Evolutionary conservation across 2,329 filamentous ascomycete genomes (phyloP).

Genomic region (Scolecobasidium constrictum): DNA sequence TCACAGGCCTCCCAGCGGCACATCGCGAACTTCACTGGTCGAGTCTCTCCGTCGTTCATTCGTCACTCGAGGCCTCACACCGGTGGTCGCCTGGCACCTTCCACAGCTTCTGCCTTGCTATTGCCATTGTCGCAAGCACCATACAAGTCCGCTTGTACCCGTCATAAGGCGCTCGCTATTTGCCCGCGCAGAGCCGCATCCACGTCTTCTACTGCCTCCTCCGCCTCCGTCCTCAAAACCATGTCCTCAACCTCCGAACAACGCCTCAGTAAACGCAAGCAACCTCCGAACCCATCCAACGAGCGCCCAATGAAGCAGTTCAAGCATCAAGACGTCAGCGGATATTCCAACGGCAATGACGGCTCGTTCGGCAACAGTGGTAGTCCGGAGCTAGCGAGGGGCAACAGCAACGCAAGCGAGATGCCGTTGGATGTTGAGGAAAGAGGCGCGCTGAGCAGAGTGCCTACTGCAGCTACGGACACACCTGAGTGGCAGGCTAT

Average conservation of each 20-base stretch:
- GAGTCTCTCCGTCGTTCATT: background rate
- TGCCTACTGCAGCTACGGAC: conserved; percentile 42
- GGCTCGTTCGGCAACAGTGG: conserved; percentile 21
- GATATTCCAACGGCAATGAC: conserved; percentile 27
- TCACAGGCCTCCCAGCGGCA: no score
- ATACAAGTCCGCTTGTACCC: background rate
- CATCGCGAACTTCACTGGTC: no score
- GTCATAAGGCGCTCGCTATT: background rate
- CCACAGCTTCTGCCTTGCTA: background rate
- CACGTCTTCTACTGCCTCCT: no score
- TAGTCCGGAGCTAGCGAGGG: conserved; percentile 16
- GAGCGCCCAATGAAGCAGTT: conserved; percentile 46
- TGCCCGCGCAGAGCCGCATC: background rate
- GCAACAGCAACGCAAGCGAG: conserved; percentile 13
- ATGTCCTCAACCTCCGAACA: background rate
- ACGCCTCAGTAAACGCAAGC: conserved; percentile 42
- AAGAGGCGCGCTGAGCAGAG: conserved; percentile 23
- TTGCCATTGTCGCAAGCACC: background rate
- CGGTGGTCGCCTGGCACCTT: background rate
- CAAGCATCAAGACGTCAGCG: conserved; percentile 26
- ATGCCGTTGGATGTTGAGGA: conserved; percentile 31
- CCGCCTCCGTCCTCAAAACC: background rate
- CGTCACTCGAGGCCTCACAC: background rate
- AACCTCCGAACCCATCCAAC: conserved; percentile 36
- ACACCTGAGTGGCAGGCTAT: conserved; percentile 90